These are phyloP conservation scores for Euphrasia arctica DNA, from an alignment of 305 asterid genomes.

Conservation along the genomic window DNA sequence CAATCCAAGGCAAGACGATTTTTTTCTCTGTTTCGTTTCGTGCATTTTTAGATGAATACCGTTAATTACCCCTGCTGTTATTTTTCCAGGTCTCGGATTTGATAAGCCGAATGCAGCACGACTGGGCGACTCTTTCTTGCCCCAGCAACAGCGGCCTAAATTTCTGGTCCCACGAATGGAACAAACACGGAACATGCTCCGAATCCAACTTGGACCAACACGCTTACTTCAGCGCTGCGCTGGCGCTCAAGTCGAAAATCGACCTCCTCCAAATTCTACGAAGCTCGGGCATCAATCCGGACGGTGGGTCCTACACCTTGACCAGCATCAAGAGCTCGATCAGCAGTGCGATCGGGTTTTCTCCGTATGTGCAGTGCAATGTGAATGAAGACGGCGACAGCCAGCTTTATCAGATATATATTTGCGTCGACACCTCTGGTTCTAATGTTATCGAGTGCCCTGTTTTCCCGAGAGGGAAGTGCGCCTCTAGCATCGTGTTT, in stretches of 20 bases:
- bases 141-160: constrained; percentile 58
- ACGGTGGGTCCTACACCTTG: constrained; percentile 53
- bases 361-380: constrained; percentile 68
- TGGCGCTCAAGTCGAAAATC: constrained; percentile 42
- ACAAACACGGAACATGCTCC: constrained; percentile 76
- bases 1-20: constrained; percentile 36
- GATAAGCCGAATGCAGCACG: constrained; percentile 51
- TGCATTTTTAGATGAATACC: too few relatives aligned
- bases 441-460: constrained; percentile 63
- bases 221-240: constrained; percentile 52
- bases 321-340: constrained; percentile 43
- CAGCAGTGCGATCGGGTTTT: constrained; percentile 37
- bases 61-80: too few relatives aligned
- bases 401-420: constrained; percentile 66
- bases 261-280: constrained; percentile 62
- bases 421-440: constrained; percentile 56
- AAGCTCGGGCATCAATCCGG: constrained; percentile 56
- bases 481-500: constrained; percentile 48
- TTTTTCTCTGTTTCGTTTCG: background rate
- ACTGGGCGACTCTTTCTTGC: constrained; percentile 78
- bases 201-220: constrained; percentile 62
- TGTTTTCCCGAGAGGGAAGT: constrained; percentile 44
- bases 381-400: constrained; percentile 48
- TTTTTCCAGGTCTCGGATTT: constrained; percentile 58
- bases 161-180: constrained; percentile 82